These are phyloP conservation scores for Erythrobasidium hasegawianum DNA, from an alignment of 1,284 basidiomycete species.

Conservation along the genomic window DNA sequence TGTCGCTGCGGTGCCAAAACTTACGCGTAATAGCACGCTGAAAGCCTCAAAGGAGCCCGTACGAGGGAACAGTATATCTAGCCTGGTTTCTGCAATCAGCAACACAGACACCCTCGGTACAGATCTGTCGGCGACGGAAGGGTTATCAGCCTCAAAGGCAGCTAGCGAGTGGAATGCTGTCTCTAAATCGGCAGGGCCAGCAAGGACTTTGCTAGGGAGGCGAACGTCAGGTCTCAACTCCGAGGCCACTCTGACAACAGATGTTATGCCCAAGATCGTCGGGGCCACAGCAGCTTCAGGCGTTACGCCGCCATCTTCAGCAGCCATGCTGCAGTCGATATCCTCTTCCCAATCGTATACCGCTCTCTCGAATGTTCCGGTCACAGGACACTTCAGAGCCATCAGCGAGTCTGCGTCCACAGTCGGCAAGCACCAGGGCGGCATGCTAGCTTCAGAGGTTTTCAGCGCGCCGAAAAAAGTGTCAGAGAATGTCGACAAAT, in stretches of 20 bases:
- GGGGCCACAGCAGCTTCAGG: conserved; percentile 3
- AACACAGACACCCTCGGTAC: not conserved
- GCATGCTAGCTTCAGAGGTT: not conserved
- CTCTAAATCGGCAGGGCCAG: not conserved
- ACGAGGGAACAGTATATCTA: too few species aligned
- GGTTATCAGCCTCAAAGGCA: not conserved
- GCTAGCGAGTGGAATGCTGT: not conserved
- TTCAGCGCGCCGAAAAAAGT: conserved; percentile 9
- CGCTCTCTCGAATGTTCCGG: not conserved
- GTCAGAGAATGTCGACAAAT: conserved; percentile 21
- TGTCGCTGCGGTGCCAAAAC: not conserved
- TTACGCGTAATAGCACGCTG: not conserved
- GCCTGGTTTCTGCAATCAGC: too few species aligned
- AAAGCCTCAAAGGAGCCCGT: not conserved
- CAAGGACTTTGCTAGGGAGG: conserved; percentile 4
- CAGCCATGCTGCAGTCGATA: conserved; percentile 6
- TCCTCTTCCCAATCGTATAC: not conserved
- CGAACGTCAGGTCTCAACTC: conserved; percentile 20
- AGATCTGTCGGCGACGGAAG: not conserved
- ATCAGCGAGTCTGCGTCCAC: conserved; percentile 33
- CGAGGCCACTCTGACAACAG: conserved; percentile 14
- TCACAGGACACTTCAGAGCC: conserved; percentile 13
- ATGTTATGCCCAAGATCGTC: conserved; percentile 5
- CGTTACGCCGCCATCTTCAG: not conserved
- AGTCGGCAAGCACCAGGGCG: conserved; percentile 3